These are phyloP conservation scores for Pleoardoris graminearum DNA, from an alignment of 2,329 filamentous ascomycete genomes.

Conservation along the genomic window DNA sequence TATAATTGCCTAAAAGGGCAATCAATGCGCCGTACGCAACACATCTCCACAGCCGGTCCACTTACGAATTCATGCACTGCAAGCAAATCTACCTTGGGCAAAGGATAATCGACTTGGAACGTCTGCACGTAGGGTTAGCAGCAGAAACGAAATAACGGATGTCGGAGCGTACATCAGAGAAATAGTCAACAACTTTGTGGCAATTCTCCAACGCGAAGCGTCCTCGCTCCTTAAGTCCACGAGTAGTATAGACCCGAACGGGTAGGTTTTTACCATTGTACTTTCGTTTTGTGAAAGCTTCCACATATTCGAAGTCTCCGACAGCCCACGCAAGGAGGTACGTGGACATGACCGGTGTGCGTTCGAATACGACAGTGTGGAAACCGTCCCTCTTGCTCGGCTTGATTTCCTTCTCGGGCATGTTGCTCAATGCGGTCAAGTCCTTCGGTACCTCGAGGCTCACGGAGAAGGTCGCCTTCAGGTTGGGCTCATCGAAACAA, in stretches of 20 bases:
- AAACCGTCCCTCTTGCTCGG: slow-evolving; percentile 70
- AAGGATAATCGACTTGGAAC: slow-evolving; percentile 83
- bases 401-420: slow-evolving; percentile 79
- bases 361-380: slow-evolving; percentile 88
- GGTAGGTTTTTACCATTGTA: slow-evolving; percentile 92
- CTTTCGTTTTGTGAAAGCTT: slow-evolving; percentile 83
- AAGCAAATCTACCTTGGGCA: slow-evolving; percentile 94
- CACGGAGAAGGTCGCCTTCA: slow-evolving; percentile 96
- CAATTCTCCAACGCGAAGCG: slow-evolving; percentile 88
- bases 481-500: slow-evolving; percentile 96
- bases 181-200: slow-evolving; percentile 92
- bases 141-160: background rate
- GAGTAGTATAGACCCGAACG: slow-evolving; percentile 93
- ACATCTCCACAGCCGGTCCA: slow-evolving; percentile 15
- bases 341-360: slow-evolving; percentile 91
- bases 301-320: slow-evolving; percentile 95
- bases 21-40: slow-evolving; percentile 16
- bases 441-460: slow-evolving; percentile 88
- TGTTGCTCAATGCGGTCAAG: slow-evolving; percentile 89
- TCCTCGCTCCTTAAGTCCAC: slow-evolving; percentile 90
- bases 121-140: slow-evolving; percentile 50
- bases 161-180: slow-evolving; percentile 67
- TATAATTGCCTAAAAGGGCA: slow-evolving; percentile 48
- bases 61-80: slow-evolving; percentile 92
- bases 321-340: slow-evolving; percentile 95